Conservation (phyloP, 257 asterid species). For the Solanum pennellii region DNA sequence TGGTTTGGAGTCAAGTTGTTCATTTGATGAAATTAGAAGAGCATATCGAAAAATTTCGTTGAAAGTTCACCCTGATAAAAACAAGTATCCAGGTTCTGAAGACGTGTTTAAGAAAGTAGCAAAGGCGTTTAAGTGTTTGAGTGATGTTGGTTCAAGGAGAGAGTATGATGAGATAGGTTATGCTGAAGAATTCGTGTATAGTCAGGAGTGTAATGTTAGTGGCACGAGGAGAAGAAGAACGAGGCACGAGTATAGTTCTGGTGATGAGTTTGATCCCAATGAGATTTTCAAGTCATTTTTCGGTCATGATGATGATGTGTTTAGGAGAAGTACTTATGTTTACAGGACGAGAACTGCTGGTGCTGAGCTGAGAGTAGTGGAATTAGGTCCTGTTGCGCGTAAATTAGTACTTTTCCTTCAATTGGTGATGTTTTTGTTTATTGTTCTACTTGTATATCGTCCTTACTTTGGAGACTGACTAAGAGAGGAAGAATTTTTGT, state of each 20-base stretch:
- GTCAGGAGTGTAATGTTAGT: slow-evolving; percentile 32
- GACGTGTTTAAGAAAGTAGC: slow-evolving; percentile 85
- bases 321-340: slow-evolving; percentile 42
- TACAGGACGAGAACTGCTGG: slow-evolving; percentile 50
- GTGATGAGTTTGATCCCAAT: slow-evolving; percentile 72
- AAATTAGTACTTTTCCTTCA: slow-evolving; percentile 61
- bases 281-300: slow-evolving; percentile 85
- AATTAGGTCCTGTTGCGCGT: slow-evolving; percentile 43
- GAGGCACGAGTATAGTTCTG: slow-evolving; percentile 35
- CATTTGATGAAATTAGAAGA: slow-evolving; percentile 76
- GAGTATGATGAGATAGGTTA: slow-evolving; percentile 73
- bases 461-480: slow-evolving; percentile 75
- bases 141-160: slow-evolving; percentile 75
- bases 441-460: slow-evolving; percentile 72
- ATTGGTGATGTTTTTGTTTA: slow-evolving; percentile 59
- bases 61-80: slow-evolving; percentile 95
- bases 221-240: slow-evolving; percentile 44
- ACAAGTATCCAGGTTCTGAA: slow-evolving; percentile 86
- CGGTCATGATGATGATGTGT: slow-evolving; percentile 34
- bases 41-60: slow-evolving; percentile 74
- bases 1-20: slow-evolving; percentile 64
- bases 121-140: slow-evolving; percentile 86
- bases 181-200: slow-evolving; percentile 60
- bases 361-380: slow-evolving; percentile 57
- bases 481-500: slow-evolving; percentile 57